Evolutionary conservation across 306 rosid genomes (phyloP), one percentile per base, ranked within the genome.

Genomic region (Pterocarpus macrocarpus): DNA sequence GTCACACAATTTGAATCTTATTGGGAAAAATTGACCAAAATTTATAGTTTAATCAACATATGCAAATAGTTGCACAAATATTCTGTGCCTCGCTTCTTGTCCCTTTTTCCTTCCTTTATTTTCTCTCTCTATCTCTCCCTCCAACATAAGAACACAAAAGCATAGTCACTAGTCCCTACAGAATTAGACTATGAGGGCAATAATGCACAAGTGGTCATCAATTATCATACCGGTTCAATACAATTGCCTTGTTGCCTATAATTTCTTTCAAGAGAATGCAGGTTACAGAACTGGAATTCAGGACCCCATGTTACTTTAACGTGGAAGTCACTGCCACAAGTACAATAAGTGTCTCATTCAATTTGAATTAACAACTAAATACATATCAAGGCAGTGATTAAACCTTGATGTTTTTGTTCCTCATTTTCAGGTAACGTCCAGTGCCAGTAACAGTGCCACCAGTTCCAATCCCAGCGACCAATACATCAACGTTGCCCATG

Each of bases 371-470:
- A 52, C 38, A 76, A 67, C n/a, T 49, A 78, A 56, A 57, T 59
- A 59, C 80, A 73, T 76, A 47, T 45, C 16, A 76, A 79, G 66
- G 33, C 36, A 80, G 44, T 64, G 67, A 58, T 47, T 74, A 22
- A 73, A 94, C 99, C 99, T 93, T 80, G 73, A 93, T 77, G 8
- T 83, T 90, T 81, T 86, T 83, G 85, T 89, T 91, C 93, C 89
- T 89, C 78, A 58, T 47, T 82, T 95, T 95, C 79, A 95, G 92
- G 88, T 93, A 95, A 69, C 88, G 88, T 66, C 99, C 95, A 8
- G 95, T 88, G 85, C 99, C 99, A 38, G 97, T 90, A 82, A 95
- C 52, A 49, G 99, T 93, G 53, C 99, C 99, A 64, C 97, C 99
- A 78, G 97, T 93, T 89, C 99, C 99, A 82, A 95, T 89, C 78